Percentiles rank a stretch among this genome's conserved stretches.
These are phyloP conservation scores for Bipolaris gigantea DNA, from an alignment of 2,329 filamentous ascomycete genomes.

Conservation along the genomic window DNA sequence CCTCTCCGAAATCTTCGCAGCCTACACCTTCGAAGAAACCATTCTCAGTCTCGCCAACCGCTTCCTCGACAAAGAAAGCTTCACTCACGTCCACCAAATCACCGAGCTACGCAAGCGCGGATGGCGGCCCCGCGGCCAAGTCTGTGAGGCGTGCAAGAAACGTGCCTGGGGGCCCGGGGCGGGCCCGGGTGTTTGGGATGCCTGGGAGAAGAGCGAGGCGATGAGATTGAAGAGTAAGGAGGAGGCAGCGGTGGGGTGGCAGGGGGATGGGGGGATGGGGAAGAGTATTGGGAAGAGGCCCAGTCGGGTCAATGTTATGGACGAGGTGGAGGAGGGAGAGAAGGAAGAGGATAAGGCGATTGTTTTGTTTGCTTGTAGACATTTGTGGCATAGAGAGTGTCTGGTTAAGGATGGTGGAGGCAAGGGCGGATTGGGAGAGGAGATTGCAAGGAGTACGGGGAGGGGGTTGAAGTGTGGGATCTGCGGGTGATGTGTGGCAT, in stretches of 20 bases:
- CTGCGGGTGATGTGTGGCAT: constrained; percentile 17
- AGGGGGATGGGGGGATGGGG: constrained; percentile 44
- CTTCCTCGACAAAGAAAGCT: constrained; percentile 85
- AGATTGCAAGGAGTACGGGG: constrained; percentile 7
- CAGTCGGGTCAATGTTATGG: constrained; percentile 11
- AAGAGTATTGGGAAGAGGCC: constrained; percentile 44
- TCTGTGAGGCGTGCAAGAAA: constrained; percentile 82
- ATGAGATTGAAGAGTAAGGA: constrained; percentile 50
- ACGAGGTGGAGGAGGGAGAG: constrained; percentile 3
- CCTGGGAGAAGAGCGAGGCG: constrained; percentile 67
- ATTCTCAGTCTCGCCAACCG: constrained; percentile 83
- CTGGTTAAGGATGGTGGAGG: constrained; percentile 24
- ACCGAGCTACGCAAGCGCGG: constrained; percentile 76
- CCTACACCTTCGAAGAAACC: constrained; percentile 92
- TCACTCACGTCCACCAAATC: constrained; percentile 76
- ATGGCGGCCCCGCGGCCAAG: constrained; percentile 84
- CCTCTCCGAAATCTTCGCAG: constrained; percentile 85
- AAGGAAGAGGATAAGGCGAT: constrained; percentile 16
- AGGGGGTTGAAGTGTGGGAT: constrained; percentile 31
- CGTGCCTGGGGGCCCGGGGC: constrained; percentile 89
- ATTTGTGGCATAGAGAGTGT: constrained; percentile 45
- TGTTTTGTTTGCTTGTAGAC: constrained; percentile 47
- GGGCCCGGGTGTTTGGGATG: constrained; percentile 73
- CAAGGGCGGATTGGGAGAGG: not conserved
- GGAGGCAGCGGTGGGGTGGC: constrained; percentile 42